phyloP scores from a whole-genome alignment of 208 protist genomes.

The Leishmania guyanensis region DNA sequence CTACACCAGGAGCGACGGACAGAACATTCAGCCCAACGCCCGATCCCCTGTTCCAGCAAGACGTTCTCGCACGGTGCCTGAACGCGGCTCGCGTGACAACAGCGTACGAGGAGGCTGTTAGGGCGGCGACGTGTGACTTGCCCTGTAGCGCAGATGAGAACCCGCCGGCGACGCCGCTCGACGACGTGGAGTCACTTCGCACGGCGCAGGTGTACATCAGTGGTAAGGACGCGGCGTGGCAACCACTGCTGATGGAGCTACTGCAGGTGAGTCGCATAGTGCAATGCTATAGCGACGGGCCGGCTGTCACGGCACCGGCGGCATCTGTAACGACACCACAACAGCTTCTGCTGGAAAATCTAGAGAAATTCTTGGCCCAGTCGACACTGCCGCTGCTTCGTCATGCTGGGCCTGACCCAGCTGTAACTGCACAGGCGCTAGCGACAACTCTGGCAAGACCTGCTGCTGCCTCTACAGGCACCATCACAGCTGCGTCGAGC shows the following conservation, averaged over 20 bases:
- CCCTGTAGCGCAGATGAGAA: neutral
- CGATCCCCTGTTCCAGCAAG: conserved; percentile 18
- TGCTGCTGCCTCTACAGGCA: neutral
- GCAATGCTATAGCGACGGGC: conserved; percentile 72
- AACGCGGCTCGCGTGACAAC: conserved; percentile 9
- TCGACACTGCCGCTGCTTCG: conserved; percentile 22
- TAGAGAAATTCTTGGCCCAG: conserved; percentile 39
- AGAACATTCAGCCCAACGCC: neutral
- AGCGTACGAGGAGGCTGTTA: conserved; percentile 21
- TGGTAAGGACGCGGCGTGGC: conserved; percentile 74
- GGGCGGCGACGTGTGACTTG: neutral
- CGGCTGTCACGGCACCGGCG: neutral
- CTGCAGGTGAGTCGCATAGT: conserved; percentile 62
- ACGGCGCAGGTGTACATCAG: conserved; percentile 61
- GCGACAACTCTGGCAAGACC: neutral
- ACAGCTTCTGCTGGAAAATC: conserved; percentile 33
- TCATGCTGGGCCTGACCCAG: neutral
- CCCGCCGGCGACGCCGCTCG: conserved; percentile 14
- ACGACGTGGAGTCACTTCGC: conserved; percentile 43
- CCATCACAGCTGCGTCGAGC: neutral
- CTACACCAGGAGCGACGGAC: neutral
- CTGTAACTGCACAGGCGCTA: neutral
- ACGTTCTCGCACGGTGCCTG: conserved; percentile 8
- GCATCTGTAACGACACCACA: conserved; percentile 25
- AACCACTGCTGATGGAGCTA: conserved; percentile 71